These are phyloP conservation scores for Dacryopinax spathularia DNA, from an alignment of 768 basidiomycete species.

Conservation along the genomic window DNA sequence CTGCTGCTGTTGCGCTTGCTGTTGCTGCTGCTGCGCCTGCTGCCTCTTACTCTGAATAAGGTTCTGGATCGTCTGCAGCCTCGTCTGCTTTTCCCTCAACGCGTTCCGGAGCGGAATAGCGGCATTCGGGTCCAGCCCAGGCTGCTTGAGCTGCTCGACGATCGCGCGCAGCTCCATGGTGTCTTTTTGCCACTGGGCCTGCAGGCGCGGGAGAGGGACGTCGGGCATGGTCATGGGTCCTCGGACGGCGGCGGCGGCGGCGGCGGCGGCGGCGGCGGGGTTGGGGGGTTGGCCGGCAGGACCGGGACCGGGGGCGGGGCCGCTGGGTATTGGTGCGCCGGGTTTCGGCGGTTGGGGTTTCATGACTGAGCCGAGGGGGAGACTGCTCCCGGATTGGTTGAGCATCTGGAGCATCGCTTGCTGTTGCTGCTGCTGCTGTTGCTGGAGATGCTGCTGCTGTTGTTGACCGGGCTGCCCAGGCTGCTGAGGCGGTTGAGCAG, in stretches of 20 bases:
- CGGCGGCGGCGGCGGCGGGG: no score
- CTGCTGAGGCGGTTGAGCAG: constrained; percentile 6
- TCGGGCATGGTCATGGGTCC: no score
- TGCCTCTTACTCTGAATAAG: background rate
- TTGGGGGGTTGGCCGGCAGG: no score
- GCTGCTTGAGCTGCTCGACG: background rate
- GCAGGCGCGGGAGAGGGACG: no score
- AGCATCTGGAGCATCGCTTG: background rate
- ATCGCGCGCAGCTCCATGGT: no score
- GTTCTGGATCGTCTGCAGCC: background rate
- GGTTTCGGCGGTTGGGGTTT: background rate
- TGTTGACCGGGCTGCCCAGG: constrained; percentile 5
- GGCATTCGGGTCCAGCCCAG: background rate
- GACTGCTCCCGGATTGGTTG: background rate
- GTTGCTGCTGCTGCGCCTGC: background rate
- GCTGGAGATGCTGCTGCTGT: constrained; percentile 11
- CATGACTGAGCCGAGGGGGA: background rate
- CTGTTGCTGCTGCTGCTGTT: constrained; percentile 10
- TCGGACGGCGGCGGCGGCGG: no score
- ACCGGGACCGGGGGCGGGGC: no score
- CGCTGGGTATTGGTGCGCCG: background rate
- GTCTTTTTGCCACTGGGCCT: no score
- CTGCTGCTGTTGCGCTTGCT: background rate
- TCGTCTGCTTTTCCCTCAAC: background rate
- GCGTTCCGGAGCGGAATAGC: background rate